phyloP scores from a whole-genome alignment of 164 flowering plant genomes.

The Santalum album region DNA sequence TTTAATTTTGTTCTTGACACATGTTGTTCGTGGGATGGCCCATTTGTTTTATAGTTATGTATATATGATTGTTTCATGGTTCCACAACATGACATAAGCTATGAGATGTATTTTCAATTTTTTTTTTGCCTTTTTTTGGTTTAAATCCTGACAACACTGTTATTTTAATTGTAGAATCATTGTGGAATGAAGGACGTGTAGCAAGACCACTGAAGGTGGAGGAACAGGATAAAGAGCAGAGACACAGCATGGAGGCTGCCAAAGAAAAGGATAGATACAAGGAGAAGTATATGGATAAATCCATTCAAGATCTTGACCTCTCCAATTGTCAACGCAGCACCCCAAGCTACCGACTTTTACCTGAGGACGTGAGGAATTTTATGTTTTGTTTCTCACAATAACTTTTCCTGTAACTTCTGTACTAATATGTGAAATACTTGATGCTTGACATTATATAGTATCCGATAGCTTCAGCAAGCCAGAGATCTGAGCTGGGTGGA shows the following conservation, averaged over 20 bases:
- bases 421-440: not conserved
- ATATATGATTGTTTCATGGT: too few relatives aligned
- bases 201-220: slow-evolving; percentile 34
- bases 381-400: too few relatives aligned
- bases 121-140: too few relatives aligned
- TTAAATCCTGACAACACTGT: not conserved
- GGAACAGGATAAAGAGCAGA: slow-evolving; percentile 51
- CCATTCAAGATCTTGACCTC: slow-evolving; percentile 71
- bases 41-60: too few relatives aligned
- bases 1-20: not conserved
- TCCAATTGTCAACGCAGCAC: slow-evolving; percentile 53
- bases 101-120: too few relatives aligned
- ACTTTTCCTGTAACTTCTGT: too few relatives aligned
- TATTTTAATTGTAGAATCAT: slow-evolving; percentile 30
- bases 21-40: not conserved
- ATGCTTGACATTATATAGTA: slow-evolving; percentile 31
- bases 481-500: slow-evolving; percentile 57
- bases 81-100: too few relatives aligned
- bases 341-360: slow-evolving; percentile 70
- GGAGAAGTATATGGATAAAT: slow-evolving; percentile 48
- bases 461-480: slow-evolving; percentile 56
- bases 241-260: slow-evolving; percentile 38
- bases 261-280: slow-evolving; percentile 52
- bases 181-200: slow-evolving; percentile 33
- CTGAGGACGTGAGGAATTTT: slow-evolving; percentile 41